Conservation (phyloP, 1,284 basidiomycete genomes). For the Phlebopus sp. region DNA sequence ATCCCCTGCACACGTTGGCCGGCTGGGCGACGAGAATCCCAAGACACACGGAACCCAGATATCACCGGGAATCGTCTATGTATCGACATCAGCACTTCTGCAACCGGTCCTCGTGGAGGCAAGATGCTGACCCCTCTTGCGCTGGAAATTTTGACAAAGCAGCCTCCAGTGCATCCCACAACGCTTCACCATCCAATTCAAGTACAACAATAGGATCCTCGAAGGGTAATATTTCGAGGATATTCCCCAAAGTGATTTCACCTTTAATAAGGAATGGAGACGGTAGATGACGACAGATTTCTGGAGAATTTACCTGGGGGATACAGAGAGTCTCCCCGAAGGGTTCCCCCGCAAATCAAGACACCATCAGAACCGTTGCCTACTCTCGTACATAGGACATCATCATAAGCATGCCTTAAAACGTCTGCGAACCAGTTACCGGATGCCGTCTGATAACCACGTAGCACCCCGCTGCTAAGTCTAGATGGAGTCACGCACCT, state of each 20-base stretch:
- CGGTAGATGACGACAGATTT: neutral
- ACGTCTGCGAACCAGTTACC: constrained; percentile 93
- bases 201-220: constrained; percentile 84
- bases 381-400: constrained; percentile 60
- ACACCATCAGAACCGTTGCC: constrained; percentile 73
- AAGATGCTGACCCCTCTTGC: constrained; percentile 73
- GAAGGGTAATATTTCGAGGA: constrained; percentile 87
- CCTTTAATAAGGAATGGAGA: constrained; percentile 40
- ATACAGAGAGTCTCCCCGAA: constrained; percentile 85
- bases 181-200: constrained; percentile 76
- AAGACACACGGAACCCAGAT: constrained; percentile 82
- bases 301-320: constrained; percentile 57
- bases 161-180: constrained; percentile 82
- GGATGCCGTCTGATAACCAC: constrained; percentile 57
- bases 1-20: constrained; percentile 74
- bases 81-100: constrained; percentile 2
- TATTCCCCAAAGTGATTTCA: constrained; percentile 76
- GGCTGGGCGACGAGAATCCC: constrained; percentile 77
- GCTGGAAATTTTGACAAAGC: constrained; percentile 81
- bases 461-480: too few relatives aligned
- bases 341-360: constrained; percentile 81
- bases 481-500: constrained; percentile 41
- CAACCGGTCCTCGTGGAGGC: neutral
- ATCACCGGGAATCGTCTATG: constrained; percentile 84
- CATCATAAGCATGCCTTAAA: constrained; percentile 83